These are phyloP conservation scores for Rhizopogon vulgaris DNA, from an alignment of 768 basidiomycete genomes.

Conservation along the genomic window DNA sequence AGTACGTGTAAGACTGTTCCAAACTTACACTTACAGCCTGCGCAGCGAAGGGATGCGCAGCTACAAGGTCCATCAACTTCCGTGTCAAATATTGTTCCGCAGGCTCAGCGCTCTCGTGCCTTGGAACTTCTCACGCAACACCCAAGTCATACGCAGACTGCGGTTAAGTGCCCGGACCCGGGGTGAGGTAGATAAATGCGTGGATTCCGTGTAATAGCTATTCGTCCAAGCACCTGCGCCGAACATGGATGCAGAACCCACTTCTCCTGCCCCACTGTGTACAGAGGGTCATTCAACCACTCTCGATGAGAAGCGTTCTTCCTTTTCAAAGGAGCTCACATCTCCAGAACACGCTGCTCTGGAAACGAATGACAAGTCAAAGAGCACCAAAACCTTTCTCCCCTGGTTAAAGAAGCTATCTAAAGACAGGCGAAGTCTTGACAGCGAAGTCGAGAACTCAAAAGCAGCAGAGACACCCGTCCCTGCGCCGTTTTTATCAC, in stretches of 20 bases:
- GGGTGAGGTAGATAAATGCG: not conserved
- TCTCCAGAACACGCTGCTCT: not conserved
- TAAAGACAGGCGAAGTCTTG: conserved; percentile 10
- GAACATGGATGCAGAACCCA: not conserved
- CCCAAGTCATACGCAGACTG: not conserved
- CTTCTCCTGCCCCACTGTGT: conserved; percentile 7
- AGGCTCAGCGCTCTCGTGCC: too few species aligned
- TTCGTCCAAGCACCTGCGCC: not conserved
- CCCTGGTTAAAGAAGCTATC: conserved; percentile 27
- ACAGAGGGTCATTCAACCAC: conserved; percentile 39
- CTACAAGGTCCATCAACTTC: too few species aligned
- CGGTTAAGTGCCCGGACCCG: not conserved
- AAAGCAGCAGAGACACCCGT: conserved; percentile 25
- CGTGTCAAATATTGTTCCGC: too few species aligned
- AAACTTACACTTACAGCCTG: too few species aligned
- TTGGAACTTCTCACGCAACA: not conserved
- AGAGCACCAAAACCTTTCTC: conserved; percentile 33
- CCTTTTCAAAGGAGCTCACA: conserved; percentile 3
- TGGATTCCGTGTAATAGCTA: not conserved
- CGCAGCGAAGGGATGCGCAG: too few species aligned
- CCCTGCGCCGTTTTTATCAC: conserved; percentile 34
- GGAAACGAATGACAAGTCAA: not conserved
- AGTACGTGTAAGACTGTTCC: too few species aligned
- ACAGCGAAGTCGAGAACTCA: not conserved
- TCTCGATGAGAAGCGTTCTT: conserved; percentile 39